Evolutionary conservation across 345 rosid genomes (phyloP), one percentile per base, ranked within the genome.

Genomic region (Odontarrhena argentea): DNA sequence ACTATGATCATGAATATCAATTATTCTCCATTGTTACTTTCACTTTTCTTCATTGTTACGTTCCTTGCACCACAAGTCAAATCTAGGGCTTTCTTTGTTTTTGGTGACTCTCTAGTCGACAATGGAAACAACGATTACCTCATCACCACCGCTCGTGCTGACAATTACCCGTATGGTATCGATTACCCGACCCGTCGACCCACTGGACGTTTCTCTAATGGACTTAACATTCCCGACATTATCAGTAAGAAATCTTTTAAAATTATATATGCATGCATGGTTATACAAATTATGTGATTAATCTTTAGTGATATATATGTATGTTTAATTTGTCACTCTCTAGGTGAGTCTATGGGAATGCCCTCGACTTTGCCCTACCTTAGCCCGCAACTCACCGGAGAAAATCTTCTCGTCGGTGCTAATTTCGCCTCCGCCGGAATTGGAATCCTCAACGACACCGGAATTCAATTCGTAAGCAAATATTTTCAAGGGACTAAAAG

Each of bases 341-440:
- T 63, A 92, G 96, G 96, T 79, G 80, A 89, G 77, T 65, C 78
- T 24, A 63, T 87, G 42, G 91, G 96, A 10, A 72, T 80, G 26
- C 87, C 87, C 43, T 11, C 90, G 38, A 79, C 95, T 56, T 55
- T 89, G 72, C 98, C 98, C 30, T 92, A 92, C 74, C 77, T 92
- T 32, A 84, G 85, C 63, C 95, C 96, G 0, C 68, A 74, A 57
- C 89, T 89, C 68, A 79, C 30, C 2, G 96, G 96, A 50, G 57
- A 79, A 32, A 83, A 47, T 43, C 80, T 89, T 2, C 95, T 89
- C 6, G 77, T 84, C 11, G 98, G 98, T 47, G 98, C 96, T 60
- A 89, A 89, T 43, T 92, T 92, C 47, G 96, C 98, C 75, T 89
- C 97, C 6, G 96, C 96, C 25, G 97, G 97, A 14, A 87, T 91